Percentiles rank a stretch among this genome's conserved stretches.
Conservation (phyloP, 2,329 filamentous ascomycete genomes). For the Arthrobotrys sphaeroides region DNA sequence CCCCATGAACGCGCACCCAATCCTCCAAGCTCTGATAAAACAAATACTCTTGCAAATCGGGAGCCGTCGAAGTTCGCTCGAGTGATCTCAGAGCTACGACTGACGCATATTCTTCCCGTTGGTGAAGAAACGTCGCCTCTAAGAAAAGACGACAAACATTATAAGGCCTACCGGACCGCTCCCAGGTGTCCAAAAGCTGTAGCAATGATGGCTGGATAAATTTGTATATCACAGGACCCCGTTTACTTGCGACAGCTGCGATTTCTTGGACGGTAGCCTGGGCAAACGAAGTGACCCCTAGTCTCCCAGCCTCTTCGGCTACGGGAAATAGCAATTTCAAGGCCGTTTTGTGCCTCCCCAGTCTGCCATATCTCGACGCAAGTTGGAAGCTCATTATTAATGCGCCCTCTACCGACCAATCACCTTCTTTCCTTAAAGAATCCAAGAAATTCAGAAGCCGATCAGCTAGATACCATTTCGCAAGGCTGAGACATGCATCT, state of each 20-base stretch:
- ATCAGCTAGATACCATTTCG: no score
- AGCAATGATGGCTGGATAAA: not conserved
- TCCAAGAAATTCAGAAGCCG: no score
- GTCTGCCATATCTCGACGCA: not conserved
- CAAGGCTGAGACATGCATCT: no score
- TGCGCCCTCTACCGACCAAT: not conserved
- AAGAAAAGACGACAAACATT: not conserved
- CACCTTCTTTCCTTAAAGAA: no score
- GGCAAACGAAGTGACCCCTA: no score
- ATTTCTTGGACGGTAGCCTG: not conserved
- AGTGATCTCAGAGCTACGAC: not conserved
- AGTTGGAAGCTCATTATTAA: not conserved
- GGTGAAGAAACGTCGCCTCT: not conserved
- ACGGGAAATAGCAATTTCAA: not conserved
- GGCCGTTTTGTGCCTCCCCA: not conserved
- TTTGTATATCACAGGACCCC: not conserved
- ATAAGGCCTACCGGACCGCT: not conserved
- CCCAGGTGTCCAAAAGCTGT: not conserved
- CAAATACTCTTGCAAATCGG: conserved; percentile 37
- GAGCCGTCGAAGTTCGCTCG: not conserved
- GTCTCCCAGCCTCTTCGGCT: not conserved
- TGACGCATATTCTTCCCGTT: not conserved
- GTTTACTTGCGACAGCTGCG: not conserved
- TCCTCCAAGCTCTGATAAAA: not conserved
- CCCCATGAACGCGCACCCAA: not conserved